Evolutionary conservation across 2,329 filamentous ascomycete species (phyloP), one percentile per base, ranked within the genome.

Genomic region (Fusarium beomiforme): DNA sequence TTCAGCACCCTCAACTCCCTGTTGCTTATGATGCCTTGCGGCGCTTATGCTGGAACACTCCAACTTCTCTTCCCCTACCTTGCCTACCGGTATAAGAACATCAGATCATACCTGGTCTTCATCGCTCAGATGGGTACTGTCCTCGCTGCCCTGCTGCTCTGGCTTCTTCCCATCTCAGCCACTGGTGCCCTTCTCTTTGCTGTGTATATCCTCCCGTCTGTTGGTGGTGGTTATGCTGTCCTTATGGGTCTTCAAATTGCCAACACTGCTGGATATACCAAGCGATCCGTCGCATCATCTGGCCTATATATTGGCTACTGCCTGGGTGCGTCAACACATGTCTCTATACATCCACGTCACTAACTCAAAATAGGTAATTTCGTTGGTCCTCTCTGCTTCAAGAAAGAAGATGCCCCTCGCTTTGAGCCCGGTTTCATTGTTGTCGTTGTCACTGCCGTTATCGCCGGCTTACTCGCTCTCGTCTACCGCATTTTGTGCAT

Each of bases 211-310:
- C 76, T 88, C 12, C 82, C 85, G 2, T 83, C 81, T 0, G 68
- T 81, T 1, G 80, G 79, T 0, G 85, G 81, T 3, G 83, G 81
- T 1, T 88, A 88, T 64, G 85, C 83, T 3, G 83, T 87, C 9
- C 73, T 86, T 0, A 86, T 75, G 72, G 72, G 72, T 13, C 42
- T 61, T 2, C 72, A 75, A 41, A 73, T 88, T 80, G 84, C 85
- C 29, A 87, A 87, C 65, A 86, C 83, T 14, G 84, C 85, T 1
- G 85, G 85, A 3, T 87, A 87, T 56, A 87, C 85, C 0, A 87
- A 87, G 75, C 78, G 84, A 3, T 82, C 83, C 3, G 77, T 87
- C 2, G 82, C 82, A 3, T 84, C 83, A 2, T 85, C 84, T 4
- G 85, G 85, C 0, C 78, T 86, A 9, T 87, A 85, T 54, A 82